Evolutionary conservation across 257 asterid species (phyloP), one percentile per base, ranked within the genome.

Genomic region (Nicotiana benthamiana): DNA sequence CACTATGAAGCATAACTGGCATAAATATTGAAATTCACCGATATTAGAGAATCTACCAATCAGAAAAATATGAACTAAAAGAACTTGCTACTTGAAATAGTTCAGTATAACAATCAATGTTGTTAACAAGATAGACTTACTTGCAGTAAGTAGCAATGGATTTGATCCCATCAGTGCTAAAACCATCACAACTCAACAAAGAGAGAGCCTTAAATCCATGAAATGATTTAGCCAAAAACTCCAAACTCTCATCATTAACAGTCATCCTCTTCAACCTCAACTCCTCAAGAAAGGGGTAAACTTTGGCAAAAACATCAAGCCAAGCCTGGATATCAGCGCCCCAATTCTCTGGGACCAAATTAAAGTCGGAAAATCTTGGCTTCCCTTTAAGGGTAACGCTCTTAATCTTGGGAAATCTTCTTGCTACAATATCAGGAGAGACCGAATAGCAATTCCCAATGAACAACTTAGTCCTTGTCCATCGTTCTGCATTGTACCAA

Each of bases 391-490:
- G 90, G 2, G 91, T 90, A 32, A 93, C 86, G 77, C 96, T 88
- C 90, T 81, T 93, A 81, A 93, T 90, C 83, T 84, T 90, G 2
- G 90, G 93, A 75, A 93, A 93, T 83, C 97, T 89, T 63, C 90
- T 83, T 28, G 94, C 92, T 26, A 91, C 96, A 63, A 91, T 90
- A 77, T 90, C 97, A 9, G 97, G 97, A 34, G 94, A 87, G 74
- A 93, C 97, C 4, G 97, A 88, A 83, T 93, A 93, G 84, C 97
- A 90, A 83, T 93, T 93, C 6, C 97, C 97, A 22, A 93, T 93
- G 62, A 93, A 93, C 20, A 93, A 80, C 86, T 89, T 93, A 22
- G 91, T 85, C 82, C 97, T 87, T 13, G 93, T 89, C 97, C 97
- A 91, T 18, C 97, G 86, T 86, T 93, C 97, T 4, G 97, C 97